phyloP scores from a whole-genome alignment of 257 asterid species.

The Parsonsia alboflavescens region DNA sequence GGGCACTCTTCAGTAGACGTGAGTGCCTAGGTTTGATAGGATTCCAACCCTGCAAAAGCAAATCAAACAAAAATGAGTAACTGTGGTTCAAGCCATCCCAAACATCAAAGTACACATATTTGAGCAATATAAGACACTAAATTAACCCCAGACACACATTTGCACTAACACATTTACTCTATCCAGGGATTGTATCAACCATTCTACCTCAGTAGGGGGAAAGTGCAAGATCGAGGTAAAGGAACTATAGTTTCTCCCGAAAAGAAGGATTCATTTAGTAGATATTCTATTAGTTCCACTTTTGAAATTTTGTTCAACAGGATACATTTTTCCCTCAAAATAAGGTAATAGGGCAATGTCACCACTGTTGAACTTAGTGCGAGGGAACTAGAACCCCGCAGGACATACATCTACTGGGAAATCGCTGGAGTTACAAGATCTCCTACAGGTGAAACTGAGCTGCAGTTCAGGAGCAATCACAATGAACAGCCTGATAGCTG shows the following conservation, averaged over 20 bases:
- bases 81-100: not conserved
- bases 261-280: not conserved
- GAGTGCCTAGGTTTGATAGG: constrained; percentile 88
- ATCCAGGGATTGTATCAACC: not conserved
- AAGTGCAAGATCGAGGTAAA: not conserved
- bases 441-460: not conserved
- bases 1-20: constrained; percentile 69
- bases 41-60: constrained; percentile 67
- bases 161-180: not conserved
- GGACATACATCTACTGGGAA: not conserved
- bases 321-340: not conserved
- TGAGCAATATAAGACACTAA: not conserved
- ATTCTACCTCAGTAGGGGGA: not conserved
- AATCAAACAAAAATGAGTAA: not conserved
- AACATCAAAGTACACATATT: not conserved
- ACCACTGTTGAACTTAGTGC: not conserved
- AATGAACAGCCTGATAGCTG: not conserved
- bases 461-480: not conserved
- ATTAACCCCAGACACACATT: not conserved
- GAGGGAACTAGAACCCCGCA: not conserved
- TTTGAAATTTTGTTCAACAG: not conserved
- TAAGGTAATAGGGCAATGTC: not conserved
- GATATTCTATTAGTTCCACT: too few relatives aligned
- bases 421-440: not conserved
- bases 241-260: not conserved